Conservation (phyloP, 2,329 filamentous ascomycete genomes). For the Ophiocordyceps unilateralis region DNA sequence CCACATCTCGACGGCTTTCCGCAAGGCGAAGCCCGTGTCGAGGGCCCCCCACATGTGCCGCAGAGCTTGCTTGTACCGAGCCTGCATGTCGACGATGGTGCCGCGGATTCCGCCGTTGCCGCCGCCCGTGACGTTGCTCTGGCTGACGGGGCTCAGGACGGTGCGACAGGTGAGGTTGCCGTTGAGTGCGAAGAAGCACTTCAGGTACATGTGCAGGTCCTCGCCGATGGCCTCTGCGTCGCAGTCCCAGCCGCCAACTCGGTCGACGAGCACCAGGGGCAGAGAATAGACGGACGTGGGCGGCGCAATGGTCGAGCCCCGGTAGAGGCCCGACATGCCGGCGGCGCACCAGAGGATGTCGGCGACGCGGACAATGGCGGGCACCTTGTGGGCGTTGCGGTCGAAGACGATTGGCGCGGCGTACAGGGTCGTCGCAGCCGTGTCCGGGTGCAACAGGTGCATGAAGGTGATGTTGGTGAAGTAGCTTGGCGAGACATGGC, state of each 20-base stretch:
- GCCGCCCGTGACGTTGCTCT: slow-evolving; percentile 51
- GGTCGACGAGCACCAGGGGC: slow-evolving; percentile 47
- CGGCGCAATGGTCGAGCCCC: slow-evolving; percentile 44
- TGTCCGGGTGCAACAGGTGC: slow-evolving; percentile 42
- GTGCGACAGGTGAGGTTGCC: slow-evolving; percentile 48
- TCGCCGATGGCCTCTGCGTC: slow-evolving; percentile 57
- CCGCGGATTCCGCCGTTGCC: slow-evolving; percentile 35
- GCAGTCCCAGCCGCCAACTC: slow-evolving; percentile 56
- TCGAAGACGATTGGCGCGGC: slow-evolving; percentile 58
- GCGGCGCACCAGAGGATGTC: slow-evolving; percentile 58
- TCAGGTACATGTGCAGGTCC: slow-evolving; percentile 63
- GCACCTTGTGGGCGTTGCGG: slow-evolving; percentile 51
- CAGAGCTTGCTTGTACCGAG: slow-evolving; percentile 54
- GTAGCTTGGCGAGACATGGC: slow-evolving; percentile 51
- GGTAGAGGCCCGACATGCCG: slow-evolving; percentile 51
- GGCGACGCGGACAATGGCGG: slow-evolving; percentile 50
- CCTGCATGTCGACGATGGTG: slow-evolving; percentile 37
- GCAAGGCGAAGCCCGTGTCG: slow-evolving; percentile 48
- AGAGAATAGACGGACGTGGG: slow-evolving; percentile 61
- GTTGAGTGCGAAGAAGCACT: slow-evolving; percentile 59
- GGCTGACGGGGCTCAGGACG: slow-evolving; percentile 52
- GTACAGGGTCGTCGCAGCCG: slow-evolving; percentile 46
- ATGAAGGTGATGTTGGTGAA: slow-evolving; percentile 47
- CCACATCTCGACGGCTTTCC: slow-evolving; percentile 40
- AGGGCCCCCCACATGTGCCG: slow-evolving; percentile 63